Evolutionary conservation across 208 protist species (phyloP), one percentile per base, ranked within the genome.

Genomic region (Leishmania mexicana): DNA sequence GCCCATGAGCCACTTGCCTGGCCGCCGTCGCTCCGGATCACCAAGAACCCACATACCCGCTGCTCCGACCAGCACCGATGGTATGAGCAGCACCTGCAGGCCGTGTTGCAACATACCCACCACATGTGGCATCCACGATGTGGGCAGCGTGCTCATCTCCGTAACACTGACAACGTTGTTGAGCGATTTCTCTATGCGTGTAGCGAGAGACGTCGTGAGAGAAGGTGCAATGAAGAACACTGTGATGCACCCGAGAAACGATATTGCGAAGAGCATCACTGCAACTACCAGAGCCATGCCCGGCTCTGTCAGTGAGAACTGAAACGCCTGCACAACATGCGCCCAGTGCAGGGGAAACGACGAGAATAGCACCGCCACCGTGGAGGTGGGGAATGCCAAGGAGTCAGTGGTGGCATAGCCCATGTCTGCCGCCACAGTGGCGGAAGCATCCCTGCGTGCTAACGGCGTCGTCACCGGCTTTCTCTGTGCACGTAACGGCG

Each of bases 281-380:
- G 82, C 72, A 17, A 77, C 57, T 40, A 79, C 78, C 62, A 85
- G 77, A 3, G 82, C 71, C 82, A 85, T 85, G 5, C 82, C 82
- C 31, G 60, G 71, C 62, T 85, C 82, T 17, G 82, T 71, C 77
- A 85, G 28, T 6, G 77, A 24, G 45, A 74, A 81, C 40, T 81
- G 77, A 49, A 81, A 81, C 3, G 73, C 82, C 73, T 81, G 77
- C 51, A 68, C 77, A 0, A 68, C n/a, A 47, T 35, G 8, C 10
- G 40, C 75, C n/a, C 38, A 28, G 35, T 60, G 64, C 24, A 24
- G 6, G 13, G 42, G 75, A 70, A 47, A n/a, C 45, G 24, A 53
- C n/a, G 75, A 79, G 57, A 42, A n/a, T 21, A 17, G 13, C 28
- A 13, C 21, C 24, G 35, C 72, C 47, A n/a, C 6, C 7, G 53